Percentiles rank a stretch among this genome's conserved stretches.
Conservation (phyloP, 305 asterid genomes). For the Solanum chacoense region DNA sequence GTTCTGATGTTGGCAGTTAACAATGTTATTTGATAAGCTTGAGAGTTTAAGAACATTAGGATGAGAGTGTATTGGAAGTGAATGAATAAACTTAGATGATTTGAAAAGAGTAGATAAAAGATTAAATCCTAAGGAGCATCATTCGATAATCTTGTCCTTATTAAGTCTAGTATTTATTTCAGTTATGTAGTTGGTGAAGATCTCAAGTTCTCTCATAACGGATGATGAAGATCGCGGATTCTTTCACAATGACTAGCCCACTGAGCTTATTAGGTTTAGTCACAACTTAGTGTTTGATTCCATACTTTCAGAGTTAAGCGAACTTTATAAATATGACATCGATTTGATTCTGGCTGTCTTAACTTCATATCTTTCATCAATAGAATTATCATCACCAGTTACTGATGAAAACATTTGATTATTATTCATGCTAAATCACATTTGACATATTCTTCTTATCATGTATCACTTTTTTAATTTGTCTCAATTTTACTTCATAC, state of each 20-base stretch:
- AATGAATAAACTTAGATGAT: not conserved
- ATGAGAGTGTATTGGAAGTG: not conserved
- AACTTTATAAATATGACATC: not conserved
- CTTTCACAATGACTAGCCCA: not conserved
- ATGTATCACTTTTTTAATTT: too few species aligned
- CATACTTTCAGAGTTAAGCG: not conserved
- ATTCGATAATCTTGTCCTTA: not conserved
- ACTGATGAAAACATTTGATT: not conserved
- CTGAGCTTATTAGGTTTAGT: not conserved
- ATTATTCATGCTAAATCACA: not conserved
- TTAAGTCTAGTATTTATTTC: not conserved
- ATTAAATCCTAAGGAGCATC: not conserved
- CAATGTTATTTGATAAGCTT: not conserved
- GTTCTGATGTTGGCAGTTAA: too few species aligned
- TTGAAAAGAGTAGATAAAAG: not conserved
- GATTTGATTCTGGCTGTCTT: fast-evolving
- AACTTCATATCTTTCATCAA: not conserved
- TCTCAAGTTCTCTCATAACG: not conserved
- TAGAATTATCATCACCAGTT: fast-evolving
- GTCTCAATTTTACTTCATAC: too few species aligned
- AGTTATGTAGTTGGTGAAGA: not conserved
- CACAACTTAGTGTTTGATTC: not conserved
- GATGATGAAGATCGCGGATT: not conserved
- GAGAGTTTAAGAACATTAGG: too few species aligned
- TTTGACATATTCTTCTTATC: not conserved